Conservation (phyloP, 805 yeast species). For the Ogataea henricii region DNA sequence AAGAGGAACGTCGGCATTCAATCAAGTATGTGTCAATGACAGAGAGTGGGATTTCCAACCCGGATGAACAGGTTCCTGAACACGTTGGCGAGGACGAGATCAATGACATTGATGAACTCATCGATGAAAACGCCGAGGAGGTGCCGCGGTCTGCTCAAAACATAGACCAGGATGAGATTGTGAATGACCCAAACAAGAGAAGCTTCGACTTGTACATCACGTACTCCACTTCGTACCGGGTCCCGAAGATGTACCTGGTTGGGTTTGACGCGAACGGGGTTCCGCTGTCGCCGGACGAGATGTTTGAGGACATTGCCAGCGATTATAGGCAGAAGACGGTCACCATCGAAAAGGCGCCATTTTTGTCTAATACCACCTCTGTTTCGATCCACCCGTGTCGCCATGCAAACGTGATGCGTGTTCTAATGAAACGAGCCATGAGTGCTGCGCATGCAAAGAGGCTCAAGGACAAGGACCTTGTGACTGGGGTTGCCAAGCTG, state of each 20-base stretch:
- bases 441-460: constrained; percentile 41
- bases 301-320: constrained; percentile 92
- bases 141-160: constrained; percentile 31
- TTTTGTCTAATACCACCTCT: constrained; percentile 68
- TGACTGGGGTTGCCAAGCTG: constrained; percentile 47
- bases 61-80: constrained; percentile 9
- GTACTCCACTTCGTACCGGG: constrained; percentile 92
- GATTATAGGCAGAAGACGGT: constrained; percentile 96
- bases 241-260: constrained; percentile 89
- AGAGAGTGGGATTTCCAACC: constrained; percentile 19
- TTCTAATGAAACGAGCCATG: constrained; percentile 74
- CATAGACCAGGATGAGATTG: constrained; percentile 41
- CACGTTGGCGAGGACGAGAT: constrained; percentile 35
- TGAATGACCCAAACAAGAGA: constrained; percentile 49
- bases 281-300: constrained; percentile 82
- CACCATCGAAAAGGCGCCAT: constrained; percentile 92
- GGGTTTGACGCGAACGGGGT: constrained; percentile 84
- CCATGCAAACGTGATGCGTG: constrained; percentile 93
- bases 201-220: constrained; percentile 88
- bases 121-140: constrained; percentile 38
- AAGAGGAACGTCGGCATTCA: constrained; percentile 32
- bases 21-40: constrained; percentile 25
- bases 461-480: constrained; percentile 33
- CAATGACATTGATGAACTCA: constrained; percentile 43
- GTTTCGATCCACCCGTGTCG: constrained; percentile 96